These are phyloP conservation scores for Lactarius indigo DNA, from an alignment of 768 basidiomycete genomes.

Conservation along the genomic window DNA sequence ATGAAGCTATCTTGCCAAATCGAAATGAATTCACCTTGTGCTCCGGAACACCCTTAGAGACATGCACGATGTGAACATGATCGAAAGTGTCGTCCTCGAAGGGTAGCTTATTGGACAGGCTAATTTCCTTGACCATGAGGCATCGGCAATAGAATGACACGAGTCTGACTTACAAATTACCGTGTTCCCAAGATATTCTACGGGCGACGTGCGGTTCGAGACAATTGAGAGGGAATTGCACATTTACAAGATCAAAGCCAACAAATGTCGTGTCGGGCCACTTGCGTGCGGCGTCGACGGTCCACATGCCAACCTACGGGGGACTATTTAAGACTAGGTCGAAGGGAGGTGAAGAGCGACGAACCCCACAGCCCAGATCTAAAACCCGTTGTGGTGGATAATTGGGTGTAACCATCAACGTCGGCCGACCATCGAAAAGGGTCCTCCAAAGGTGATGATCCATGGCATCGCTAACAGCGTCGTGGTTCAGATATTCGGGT, in stretches of 20 bases:
- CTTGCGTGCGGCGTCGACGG: conserved; percentile 25
- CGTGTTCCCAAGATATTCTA: conserved; percentile 69
- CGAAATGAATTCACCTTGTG: conserved; percentile 25
- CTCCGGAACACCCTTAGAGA: conserved; percentile 67
- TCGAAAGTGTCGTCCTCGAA: conserved; percentile 84
- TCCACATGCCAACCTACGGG: conserved; percentile 23
- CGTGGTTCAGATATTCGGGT: not conserved
- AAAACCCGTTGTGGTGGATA: conserved; percentile 22
- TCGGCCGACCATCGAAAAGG: conserved; percentile 21
- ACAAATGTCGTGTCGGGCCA: conserved; percentile 35
- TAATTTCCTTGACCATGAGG: conserved; percentile 29
- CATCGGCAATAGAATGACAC: not conserved
- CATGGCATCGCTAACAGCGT: conserved; percentile 25
- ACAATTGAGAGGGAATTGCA: conserved; percentile 57
- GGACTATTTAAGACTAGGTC: not conserved
- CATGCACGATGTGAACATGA: conserved; percentile 66
- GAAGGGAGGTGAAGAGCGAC: not conserved
- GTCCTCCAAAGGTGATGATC: conserved; percentile 24
- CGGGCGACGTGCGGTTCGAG: conserved; percentile 49
- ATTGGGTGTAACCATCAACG: conserved; percentile 19
- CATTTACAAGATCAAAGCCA: conserved; percentile 74
- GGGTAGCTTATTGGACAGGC: conserved; percentile 70
- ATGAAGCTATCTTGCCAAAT: conserved; percentile 28
- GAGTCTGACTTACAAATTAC: conserved; percentile 60
- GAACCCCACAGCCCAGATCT: conserved; percentile 26